Evolutionary conservation across 2,329 filamentous ascomycete genomes (phyloP).

Genomic region (Claviceps africana): DNA sequence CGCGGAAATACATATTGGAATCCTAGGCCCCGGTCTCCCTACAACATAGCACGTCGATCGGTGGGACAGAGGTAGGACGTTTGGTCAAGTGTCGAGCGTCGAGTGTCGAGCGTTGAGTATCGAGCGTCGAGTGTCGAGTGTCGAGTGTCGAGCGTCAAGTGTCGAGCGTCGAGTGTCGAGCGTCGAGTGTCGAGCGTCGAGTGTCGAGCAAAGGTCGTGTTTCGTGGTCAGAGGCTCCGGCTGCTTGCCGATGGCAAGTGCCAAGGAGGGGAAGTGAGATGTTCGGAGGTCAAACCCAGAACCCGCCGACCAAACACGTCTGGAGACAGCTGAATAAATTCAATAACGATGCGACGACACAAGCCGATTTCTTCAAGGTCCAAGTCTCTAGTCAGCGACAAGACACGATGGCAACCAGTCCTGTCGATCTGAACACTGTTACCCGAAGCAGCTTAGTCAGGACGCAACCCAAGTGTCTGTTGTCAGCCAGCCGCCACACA

Average conservation of each 20-base stretch:
- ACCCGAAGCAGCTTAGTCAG: constrained; percentile 10
- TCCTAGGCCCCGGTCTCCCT: background rate
- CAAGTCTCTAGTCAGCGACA: background rate
- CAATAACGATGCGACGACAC: background rate
- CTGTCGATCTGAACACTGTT: constrained; percentile 1
- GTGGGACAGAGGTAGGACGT: background rate
- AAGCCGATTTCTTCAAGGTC: background rate
- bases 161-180: no score
- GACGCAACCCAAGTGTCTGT: no score
- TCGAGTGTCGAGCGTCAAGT: no score
- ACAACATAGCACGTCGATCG: constrained; percentile 3
- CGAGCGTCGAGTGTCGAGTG: no score
- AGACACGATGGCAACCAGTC: background rate
- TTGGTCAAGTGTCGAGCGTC: background rate
- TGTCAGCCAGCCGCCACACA: background rate
- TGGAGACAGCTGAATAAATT: background rate
- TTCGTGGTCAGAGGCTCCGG: background rate
- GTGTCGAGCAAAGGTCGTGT: background rate
- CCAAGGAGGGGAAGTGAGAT: background rate
- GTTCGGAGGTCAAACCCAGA: background rate
- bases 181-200: no score
- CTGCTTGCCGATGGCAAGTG: background rate
- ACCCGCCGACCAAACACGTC: background rate
- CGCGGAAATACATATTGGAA: constrained; percentile 29
- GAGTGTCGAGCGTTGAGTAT: no score